These are phyloP conservation scores for Helichrysum umbraculigerum DNA, from an alignment of 129 eudicot species.

Conservation along the genomic window DNA sequence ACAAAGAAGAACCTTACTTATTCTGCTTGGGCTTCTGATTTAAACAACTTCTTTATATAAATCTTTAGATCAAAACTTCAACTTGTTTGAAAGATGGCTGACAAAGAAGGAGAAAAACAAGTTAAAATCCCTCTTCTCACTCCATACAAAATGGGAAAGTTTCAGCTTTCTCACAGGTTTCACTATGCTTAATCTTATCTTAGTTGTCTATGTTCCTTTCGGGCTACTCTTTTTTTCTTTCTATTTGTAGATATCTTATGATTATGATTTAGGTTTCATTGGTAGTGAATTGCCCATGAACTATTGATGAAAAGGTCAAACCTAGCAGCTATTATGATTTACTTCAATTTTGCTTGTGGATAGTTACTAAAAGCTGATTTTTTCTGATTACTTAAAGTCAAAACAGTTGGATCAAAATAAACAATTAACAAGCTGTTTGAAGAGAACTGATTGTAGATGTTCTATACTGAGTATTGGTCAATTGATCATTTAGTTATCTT, in stretches of 20 bases:
- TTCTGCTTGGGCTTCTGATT: no score
- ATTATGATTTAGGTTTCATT: not conserved
- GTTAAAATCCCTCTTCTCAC: conserved; percentile 38
- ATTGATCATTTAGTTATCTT: not conserved
- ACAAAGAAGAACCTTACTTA: no score
- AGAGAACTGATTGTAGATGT: not conserved
- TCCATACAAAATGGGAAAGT: conserved; percentile 41
- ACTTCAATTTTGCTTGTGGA: no score
- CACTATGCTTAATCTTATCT: not conserved
- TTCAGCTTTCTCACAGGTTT: conserved; percentile 57
- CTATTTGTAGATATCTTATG: no score
- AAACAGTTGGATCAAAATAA: not conserved
- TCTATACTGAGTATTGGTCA: not conserved
- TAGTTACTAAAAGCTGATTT: not conserved
- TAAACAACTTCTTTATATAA: no score
- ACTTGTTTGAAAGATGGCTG: not conserved
- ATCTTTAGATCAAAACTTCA: not conserved
- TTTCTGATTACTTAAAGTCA: not conserved
- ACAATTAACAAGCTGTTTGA: not conserved
- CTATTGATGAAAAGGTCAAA: not conserved
- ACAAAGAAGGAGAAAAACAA: not conserved
- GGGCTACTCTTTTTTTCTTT: not conserved
- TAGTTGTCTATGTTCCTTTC: not conserved
- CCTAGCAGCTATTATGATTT: not conserved
- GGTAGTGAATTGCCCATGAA: not conserved